Percentiles rank a stretch among this genome's conserved stretches.
Evolutionary conservation across 2,329 filamentous ascomycete genomes (phyloP).

Genomic region (Xylariaceae sp.): DNA sequence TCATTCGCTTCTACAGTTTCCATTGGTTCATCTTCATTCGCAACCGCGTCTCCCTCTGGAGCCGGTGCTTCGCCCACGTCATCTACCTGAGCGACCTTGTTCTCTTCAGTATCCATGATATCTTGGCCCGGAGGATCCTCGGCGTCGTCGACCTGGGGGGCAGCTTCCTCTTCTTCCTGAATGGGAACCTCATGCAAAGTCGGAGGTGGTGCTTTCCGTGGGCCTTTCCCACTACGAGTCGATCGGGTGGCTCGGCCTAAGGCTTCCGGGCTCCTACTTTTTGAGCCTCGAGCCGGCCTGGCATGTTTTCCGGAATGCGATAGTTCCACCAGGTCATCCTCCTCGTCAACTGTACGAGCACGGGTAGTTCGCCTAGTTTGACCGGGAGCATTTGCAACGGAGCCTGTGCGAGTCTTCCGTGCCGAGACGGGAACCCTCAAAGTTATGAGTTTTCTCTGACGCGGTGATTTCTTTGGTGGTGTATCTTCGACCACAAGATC

Average conservation of each 20-base stretch:
- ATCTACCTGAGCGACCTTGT: slow-evolving; percentile 19
- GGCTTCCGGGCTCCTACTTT: slow-evolving; percentile 60
- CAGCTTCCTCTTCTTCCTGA: slow-evolving; percentile 55
- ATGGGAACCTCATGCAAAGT: slow-evolving; percentile 52
- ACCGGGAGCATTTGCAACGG: slow-evolving; percentile 19
- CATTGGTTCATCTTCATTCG: slow-evolving; percentile 33
- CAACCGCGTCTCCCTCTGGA: not conserved
- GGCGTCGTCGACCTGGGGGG: slow-evolving; percentile 40
- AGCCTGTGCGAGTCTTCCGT: slow-evolving; percentile 27
- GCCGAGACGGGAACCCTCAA: slow-evolving; percentile 41
- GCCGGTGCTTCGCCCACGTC: slow-evolving; percentile 21
- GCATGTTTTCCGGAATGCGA: slow-evolving; percentile 64
- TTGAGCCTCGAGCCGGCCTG: slow-evolving; percentile 50
- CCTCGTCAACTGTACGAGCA: slow-evolving; percentile 57
- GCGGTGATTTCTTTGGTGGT: slow-evolving; percentile 33
- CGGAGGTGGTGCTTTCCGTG: slow-evolving; percentile 52
- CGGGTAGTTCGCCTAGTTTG: slow-evolving; percentile 53
- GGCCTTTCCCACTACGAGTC: slow-evolving; percentile 54
- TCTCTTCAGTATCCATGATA: slow-evolving; percentile 16
- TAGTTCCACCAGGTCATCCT: slow-evolving; percentile 58
- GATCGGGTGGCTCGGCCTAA: slow-evolving; percentile 46
- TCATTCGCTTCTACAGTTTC: slow-evolving; percentile 39
- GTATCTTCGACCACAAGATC: slow-evolving; percentile 41
- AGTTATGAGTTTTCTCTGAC: slow-evolving; percentile 47
- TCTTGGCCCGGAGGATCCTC: slow-evolving; percentile 36